phyloP scores from a whole-genome alignment of 1,139 yeast genomes.

The Debaryomycetaceae sp. region DNA sequence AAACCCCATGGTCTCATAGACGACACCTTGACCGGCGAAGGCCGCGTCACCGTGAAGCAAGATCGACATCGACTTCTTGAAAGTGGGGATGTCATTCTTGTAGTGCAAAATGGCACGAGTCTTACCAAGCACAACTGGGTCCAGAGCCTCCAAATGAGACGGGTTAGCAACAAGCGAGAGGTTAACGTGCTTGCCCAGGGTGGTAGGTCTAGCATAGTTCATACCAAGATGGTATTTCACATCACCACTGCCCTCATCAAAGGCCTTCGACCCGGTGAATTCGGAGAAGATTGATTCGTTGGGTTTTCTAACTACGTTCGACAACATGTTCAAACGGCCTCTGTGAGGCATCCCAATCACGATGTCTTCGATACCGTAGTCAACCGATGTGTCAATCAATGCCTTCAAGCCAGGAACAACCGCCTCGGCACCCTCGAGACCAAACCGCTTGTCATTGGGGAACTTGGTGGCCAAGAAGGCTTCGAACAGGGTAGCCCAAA shows the following conservation, averaged over 20 bases:
- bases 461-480: constrained; percentile 87
- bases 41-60: constrained; percentile 99
- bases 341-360: constrained; percentile 99
- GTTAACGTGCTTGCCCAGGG: constrained; percentile 95
- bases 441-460: constrained; percentile 98
- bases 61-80: constrained; percentile 84
- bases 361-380: constrained; percentile 88
- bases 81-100: constrained; percentile 79
- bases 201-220: constrained; percentile 98
- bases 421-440: constrained; percentile 97
- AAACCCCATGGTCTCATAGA: constrained; percentile 96
- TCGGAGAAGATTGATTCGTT: constrained; percentile 96
- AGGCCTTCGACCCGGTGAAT: constrained; percentile 83
- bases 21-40: constrained; percentile 98
- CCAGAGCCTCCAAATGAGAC: constrained; percentile 98
- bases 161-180: constrained; percentile 97
- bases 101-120: constrained; percentile 94
- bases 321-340: constrained; percentile 96
- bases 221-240: constrained; percentile 99
- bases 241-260: constrained; percentile 95
- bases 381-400: constrained; percentile 89
- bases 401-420: constrained; percentile 97
- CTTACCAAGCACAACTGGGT: constrained; percentile 97
- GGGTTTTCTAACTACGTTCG: constrained; percentile 97
- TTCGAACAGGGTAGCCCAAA: constrained; percentile 96